Conservation (phyloP, 225 moss, liverwort and hornwort genomes). For the Polytrichum formosum region DNA sequence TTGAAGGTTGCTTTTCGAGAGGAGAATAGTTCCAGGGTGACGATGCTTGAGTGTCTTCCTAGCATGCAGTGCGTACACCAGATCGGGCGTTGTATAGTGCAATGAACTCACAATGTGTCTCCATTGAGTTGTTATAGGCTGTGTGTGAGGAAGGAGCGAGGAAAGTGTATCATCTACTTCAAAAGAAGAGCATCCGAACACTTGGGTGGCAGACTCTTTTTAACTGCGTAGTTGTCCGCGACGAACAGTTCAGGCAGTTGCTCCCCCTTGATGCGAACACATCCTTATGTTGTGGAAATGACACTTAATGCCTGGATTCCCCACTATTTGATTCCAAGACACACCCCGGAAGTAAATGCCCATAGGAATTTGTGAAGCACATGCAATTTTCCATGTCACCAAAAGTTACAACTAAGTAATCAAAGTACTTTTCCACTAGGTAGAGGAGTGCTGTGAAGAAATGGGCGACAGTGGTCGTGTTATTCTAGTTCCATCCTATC, state of each 20-base stretch:
- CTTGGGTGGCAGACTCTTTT: slow-evolving; percentile 98
- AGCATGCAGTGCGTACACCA: too few relatives aligned
- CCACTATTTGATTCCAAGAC: too few relatives aligned
- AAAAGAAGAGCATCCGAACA: slow-evolving; percentile 77
- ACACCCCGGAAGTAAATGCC: too few relatives aligned
- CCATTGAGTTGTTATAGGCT: slow-evolving; percentile 41
- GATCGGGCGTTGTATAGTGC: neutral
- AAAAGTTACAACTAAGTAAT: neutral
- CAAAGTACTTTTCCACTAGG: slow-evolving; percentile 26
- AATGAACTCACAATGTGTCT: neutral
- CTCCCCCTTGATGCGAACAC: too few relatives aligned
- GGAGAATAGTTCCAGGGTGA: too few relatives aligned
- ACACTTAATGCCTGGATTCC: too few relatives aligned
- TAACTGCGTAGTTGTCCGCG: slow-evolving; percentile 83
- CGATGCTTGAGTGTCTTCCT: too few relatives aligned
- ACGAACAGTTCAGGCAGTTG: slow-evolving; percentile 73
- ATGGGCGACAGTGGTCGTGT: slow-evolving; percentile 84
- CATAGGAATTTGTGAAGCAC: too few relatives aligned
- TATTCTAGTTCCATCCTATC: slow-evolving; percentile 69
- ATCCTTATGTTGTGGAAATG: too few relatives aligned
- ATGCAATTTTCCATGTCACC: too few relatives aligned
- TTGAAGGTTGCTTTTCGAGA: too few relatives aligned
- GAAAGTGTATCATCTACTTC: slow-evolving; percentile 87
- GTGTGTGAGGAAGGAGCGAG: slow-evolving; percentile 91
- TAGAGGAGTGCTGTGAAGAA: slow-evolving; percentile 79